Conservation (phyloP, 2,329 filamentous ascomycete genomes). For the Epicoccum sorghinum region DNA sequence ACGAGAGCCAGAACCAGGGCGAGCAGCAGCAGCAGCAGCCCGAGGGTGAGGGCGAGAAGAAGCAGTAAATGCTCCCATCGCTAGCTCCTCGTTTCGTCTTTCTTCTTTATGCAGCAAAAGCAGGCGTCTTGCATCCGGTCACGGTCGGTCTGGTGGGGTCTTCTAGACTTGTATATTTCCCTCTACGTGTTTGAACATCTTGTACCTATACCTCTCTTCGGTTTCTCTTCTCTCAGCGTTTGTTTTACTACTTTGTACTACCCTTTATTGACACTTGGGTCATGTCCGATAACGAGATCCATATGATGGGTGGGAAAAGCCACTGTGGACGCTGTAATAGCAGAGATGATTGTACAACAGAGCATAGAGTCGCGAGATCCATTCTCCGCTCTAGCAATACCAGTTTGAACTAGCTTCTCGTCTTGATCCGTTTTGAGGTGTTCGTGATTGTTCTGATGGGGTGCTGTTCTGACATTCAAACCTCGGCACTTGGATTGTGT, state of each 20-base stretch:
- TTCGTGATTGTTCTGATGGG: neutral
- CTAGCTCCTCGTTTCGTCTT: conserved; percentile 28
- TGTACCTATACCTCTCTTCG: conserved; percentile 46
- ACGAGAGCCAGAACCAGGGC: conserved; percentile 60
- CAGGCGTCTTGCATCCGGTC: conserved; percentile 48
- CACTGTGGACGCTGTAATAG: conserved; percentile 27
- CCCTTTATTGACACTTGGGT: conserved; percentile 29
- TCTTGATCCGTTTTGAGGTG: neutral
- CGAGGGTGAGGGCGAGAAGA: conserved; percentile 73
- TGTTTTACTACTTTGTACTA: conserved; percentile 40
- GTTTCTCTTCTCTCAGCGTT: conserved; percentile 39
- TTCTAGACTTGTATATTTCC: conserved; percentile 44
- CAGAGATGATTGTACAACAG: conserved; percentile 35
- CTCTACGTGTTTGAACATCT: conserved; percentile 31
- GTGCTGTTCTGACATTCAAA: neutral
- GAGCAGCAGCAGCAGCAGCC: conserved; percentile 51
- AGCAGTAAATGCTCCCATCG: conserved; percentile 57
- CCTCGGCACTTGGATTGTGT: conserved; percentile 5
- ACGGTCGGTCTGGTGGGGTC: conserved; percentile 33
- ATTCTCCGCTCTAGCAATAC: conserved; percentile 37
- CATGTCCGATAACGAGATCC: conserved; percentile 30
- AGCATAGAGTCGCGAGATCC: conserved; percentile 37
- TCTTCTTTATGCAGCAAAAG: conserved; percentile 40
- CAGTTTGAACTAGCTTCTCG: conserved; percentile 18
- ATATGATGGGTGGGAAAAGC: conserved; percentile 29